These are phyloP conservation scores for Clathrospora elynae DNA, from an alignment of 2,329 filamentous ascomycete species.

Conservation along the genomic window DNA sequence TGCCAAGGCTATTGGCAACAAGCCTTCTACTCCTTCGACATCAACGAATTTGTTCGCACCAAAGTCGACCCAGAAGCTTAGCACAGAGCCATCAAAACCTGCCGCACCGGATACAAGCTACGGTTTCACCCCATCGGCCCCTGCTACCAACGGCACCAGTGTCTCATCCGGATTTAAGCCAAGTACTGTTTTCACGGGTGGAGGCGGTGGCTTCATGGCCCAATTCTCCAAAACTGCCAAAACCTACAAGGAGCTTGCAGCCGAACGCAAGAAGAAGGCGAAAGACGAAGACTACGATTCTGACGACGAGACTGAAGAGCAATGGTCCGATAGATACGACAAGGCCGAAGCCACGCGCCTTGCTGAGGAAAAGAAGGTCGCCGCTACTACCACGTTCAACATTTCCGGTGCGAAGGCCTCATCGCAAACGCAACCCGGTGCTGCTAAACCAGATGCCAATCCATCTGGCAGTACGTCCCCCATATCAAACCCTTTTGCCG, in stretches of 20 bases:
- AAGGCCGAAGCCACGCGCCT: slow-evolving; percentile 37
- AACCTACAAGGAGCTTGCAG: slow-evolving; percentile 39
- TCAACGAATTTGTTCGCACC: slow-evolving; percentile 18
- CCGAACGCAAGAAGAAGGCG: slow-evolving; percentile 45
- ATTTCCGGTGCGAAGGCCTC: slow-evolving; percentile 16
- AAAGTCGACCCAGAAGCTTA: slow-evolving; percentile 12
- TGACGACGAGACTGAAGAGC: slow-evolving; percentile 43
- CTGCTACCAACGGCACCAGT: slow-evolving; percentile 13
- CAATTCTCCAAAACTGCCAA: slow-evolving; percentile 42
- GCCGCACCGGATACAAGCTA: slow-evolving; percentile 17
- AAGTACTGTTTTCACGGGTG: slow-evolving; percentile 12
- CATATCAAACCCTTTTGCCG: slow-evolving; percentile 22
- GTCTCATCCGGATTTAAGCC: slow-evolving; percentile 13
- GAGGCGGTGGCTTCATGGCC: slow-evolving; percentile 26
- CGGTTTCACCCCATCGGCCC: slow-evolving; percentile 23
- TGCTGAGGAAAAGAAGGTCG: slow-evolving; percentile 32
- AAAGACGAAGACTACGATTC: slow-evolving; percentile 45
- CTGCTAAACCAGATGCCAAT: slow-evolving; percentile 1
- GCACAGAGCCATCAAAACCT: slow-evolving; percentile 13
- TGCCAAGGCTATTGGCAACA: slow-evolving; percentile 30
- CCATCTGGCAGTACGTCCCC: slow-evolving; percentile 12
- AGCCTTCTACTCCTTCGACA: slow-evolving; percentile 19
- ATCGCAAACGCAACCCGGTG: too few species aligned
- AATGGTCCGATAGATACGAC: slow-evolving; percentile 43
- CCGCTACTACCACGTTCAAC: slow-evolving; percentile 29